A percentile compares a stretch with the other conserved stretches of the same genome.
Conservation (phyloP, 768 basidiomycete species). For the Xerocomellus intermedius region DNA sequence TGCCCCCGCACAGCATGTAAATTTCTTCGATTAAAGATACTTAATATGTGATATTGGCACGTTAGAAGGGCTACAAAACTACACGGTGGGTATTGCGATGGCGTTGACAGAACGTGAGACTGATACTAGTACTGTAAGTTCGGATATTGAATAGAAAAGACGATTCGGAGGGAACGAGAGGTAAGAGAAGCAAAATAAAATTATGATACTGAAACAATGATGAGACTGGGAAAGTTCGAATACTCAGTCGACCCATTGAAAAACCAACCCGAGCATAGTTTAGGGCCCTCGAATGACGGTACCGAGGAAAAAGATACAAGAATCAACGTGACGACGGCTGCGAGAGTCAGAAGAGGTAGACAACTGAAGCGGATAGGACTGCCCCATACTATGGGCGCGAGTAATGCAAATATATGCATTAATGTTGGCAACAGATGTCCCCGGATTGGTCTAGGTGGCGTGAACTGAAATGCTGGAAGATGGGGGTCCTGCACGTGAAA, state of each 20-base stretch:
- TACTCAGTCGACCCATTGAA: slow-evolving; percentile 21
- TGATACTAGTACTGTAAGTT: slow-evolving; percentile 35
- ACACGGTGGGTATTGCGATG: slow-evolving; percentile 36
- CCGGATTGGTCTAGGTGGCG: slow-evolving; percentile 22
- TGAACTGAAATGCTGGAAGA: slow-evolving; percentile 17
- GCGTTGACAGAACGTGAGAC: slow-evolving; percentile 24
- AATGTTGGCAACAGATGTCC: slow-evolving; percentile 5
- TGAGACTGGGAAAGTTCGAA: slow-evolving; percentile 25
- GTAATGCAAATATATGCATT: slow-evolving; percentile 23
- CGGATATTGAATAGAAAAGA: slow-evolving; percentile 10
- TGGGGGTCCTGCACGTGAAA: slow-evolving; percentile 7
- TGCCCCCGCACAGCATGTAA: too few species aligned
- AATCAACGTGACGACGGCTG: slow-evolving; percentile 5
- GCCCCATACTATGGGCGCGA: slow-evolving; percentile 3
- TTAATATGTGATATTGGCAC: too few species aligned
- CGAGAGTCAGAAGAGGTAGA: background rate
- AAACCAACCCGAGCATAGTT: slow-evolving; percentile 22
- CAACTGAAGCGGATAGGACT: background rate
- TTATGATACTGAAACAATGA: slow-evolving; percentile 31
- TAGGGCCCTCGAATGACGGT: slow-evolving; percentile 17
- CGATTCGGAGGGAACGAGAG: slow-evolving; percentile 18
- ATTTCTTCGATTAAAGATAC: too few species aligned
- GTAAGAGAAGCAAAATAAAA: slow-evolving; percentile 24
- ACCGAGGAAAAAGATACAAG: slow-evolving; percentile 16
- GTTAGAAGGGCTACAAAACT: slow-evolving; percentile 32